Evolutionary conservation across 2,329 filamentous ascomycete species (phyloP).

Genomic region (Ceratocystis harringtonii): DNA sequence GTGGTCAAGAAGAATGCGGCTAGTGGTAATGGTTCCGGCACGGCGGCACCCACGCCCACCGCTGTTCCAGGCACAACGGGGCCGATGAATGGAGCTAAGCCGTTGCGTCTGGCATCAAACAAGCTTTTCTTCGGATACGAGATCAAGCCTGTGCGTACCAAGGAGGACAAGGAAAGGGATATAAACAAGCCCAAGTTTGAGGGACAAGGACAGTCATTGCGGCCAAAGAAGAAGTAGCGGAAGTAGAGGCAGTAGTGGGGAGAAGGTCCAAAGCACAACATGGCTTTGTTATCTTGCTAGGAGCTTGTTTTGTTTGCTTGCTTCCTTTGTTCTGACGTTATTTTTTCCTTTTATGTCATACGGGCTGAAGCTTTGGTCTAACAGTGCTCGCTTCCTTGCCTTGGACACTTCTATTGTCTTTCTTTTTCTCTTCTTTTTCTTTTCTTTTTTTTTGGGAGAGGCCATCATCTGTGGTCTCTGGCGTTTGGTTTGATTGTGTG

Average conservation of each 20-base stretch:
- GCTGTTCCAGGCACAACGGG: slow-evolving; percentile 14
- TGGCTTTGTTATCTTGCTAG: neutral
- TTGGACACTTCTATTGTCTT: neutral
- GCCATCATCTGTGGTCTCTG: neutral
- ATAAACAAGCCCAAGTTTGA: slow-evolving; percentile 59
- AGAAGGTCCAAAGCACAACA: slow-evolving; percentile 23
- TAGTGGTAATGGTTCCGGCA: slow-evolving; percentile 59
- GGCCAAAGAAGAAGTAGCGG: slow-evolving; percentile 49
- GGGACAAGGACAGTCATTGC: slow-evolving; percentile 70
- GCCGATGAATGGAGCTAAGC: slow-evolving; percentile 45
- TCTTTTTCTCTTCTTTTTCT: no score
- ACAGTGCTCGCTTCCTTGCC: neutral
- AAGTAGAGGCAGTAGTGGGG: slow-evolving; percentile 24
- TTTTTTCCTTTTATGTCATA: neutral
- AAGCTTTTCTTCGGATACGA: slow-evolving; percentile 97
- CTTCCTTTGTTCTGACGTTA: neutral
- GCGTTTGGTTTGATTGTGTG: neutral
- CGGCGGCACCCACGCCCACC: slow-evolving; percentile 39
- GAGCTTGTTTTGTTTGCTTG: neutral
- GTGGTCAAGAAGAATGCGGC: slow-evolving; percentile 54
- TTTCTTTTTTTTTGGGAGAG: neutral
- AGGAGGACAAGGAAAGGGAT: slow-evolving; percentile 52
- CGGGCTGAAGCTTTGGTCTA: neutral
- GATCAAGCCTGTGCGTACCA: slow-evolving; percentile 72
- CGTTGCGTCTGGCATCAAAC: slow-evolving; percentile 67